phyloP scores from a whole-genome alignment of 75 land plant genomes.

The Selaginella moellendorffii region DNA sequence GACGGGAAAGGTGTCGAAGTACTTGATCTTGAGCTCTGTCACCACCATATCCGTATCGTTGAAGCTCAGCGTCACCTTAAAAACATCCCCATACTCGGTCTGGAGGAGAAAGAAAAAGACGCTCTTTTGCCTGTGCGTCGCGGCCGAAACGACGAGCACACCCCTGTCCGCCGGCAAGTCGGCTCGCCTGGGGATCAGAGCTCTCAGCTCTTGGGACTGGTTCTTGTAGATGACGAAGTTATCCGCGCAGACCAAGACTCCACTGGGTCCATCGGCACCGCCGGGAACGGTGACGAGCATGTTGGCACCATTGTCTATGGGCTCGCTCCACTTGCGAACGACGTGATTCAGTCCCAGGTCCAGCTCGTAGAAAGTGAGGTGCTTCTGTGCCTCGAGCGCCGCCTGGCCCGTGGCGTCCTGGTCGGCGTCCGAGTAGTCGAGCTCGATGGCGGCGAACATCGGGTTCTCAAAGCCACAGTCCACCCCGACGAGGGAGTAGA shows the following conservation, averaged over 20 bases:
- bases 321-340: conserved; percentile 92
- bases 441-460: conserved; percentile 93
- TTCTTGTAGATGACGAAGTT: not conserved
- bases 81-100: conserved; percentile 95
- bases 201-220: not conserved
- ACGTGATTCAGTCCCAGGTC: conserved; percentile 97
- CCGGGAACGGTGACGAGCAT: conserved; percentile 78
- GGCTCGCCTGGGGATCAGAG: not conserved
- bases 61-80: conserved; percentile 79
- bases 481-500: conserved; percentile 74
- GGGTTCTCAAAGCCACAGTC: conserved; percentile 98
- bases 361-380: conserved; percentile 95
- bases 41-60: conserved; percentile 30
- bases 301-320: conserved; percentile 95
- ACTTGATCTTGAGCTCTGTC: conserved; percentile 84
- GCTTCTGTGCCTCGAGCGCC: conserved; percentile 93
- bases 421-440: conserved; percentile 95
- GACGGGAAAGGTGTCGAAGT: conserved; percentile 94
- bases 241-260: not conserved
- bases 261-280: not conserved
- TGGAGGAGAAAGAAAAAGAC: conserved; percentile 94
- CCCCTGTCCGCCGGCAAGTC: not conserved
- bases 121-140: conserved; percentile 68
- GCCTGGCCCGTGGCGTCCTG: conserved; percentile 93
- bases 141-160: conserved; percentile 86